Conservation (phyloP, 306 rosid genomes). For the Ziziphus jujuba region DNA sequence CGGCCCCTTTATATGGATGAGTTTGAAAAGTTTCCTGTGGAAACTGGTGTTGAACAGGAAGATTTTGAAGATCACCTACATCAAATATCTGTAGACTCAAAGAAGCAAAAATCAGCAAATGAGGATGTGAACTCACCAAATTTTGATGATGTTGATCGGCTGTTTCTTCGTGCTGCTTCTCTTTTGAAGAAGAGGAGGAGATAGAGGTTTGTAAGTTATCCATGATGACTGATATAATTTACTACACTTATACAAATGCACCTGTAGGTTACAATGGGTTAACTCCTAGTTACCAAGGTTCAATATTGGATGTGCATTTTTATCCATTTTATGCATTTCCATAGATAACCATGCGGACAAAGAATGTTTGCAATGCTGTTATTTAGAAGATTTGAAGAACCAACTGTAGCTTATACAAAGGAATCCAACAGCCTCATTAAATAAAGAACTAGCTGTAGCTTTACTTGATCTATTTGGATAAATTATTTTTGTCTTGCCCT, state of each 20-base stretch:
- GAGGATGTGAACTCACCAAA: slow-evolving; percentile 40
- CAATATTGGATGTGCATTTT: background rate
- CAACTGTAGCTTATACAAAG: no score
- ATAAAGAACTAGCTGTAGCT: no score
- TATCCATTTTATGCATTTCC: background rate
- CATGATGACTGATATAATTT: background rate
- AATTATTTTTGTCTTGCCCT: no score
- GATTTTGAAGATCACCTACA: slow-evolving; percentile 74
- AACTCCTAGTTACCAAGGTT: background rate
- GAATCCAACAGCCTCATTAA: no score
- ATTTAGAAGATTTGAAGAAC: no score
- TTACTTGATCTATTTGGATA: no score
- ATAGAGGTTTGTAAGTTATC: slow-evolving; percentile 26
- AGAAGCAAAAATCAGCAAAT: slow-evolving; percentile 26
- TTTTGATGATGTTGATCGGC: slow-evolving; percentile 76
- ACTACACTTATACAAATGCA: background rate
- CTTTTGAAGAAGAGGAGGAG: slow-evolving; percentile 60
- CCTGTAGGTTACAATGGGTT: background rate
- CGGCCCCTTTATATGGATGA: slow-evolving; percentile 74
- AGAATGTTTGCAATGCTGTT: no score
- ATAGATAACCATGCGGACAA: no score
- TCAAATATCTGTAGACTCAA: slow-evolving; percentile 56
- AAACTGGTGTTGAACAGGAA: slow-evolving; percentile 43
- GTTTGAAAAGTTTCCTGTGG: slow-evolving; percentile 62
- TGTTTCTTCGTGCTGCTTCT: slow-evolving; percentile 73